Evolutionary conservation across 805 yeast species (phyloP).

Genomic region (Wickerhamiella parazyma): DNA sequence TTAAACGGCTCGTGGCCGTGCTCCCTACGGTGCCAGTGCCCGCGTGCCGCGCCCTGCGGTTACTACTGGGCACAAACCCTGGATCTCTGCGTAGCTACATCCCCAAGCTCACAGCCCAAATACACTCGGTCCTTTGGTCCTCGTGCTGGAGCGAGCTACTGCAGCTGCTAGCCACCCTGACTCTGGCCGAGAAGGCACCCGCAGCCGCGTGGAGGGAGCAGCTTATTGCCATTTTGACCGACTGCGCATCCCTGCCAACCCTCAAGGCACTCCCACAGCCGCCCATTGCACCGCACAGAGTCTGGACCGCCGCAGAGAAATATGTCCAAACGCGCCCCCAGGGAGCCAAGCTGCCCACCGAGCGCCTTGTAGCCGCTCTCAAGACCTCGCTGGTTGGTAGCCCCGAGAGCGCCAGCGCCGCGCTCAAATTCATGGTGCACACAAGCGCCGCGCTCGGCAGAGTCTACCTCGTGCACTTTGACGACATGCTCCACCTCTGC

Average conservation of each 20-base stretch:
- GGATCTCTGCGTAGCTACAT: slow-evolving; percentile 17
- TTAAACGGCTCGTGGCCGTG: slow-evolving; percentile 26
- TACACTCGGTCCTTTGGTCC: neutral
- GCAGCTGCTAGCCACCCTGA: slow-evolving; percentile 11
- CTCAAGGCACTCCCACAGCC: slow-evolving; percentile 1
- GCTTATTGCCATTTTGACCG: slow-evolving; percentile 1
- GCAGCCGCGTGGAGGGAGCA: slow-evolving; percentile 13
- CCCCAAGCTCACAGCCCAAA: slow-evolving; percentile 10
- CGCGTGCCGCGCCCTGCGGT: slow-evolving; percentile 5
- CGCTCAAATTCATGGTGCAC: slow-evolving; percentile 10
- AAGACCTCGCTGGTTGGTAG: neutral
- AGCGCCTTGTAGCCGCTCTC: slow-evolving; percentile 1
- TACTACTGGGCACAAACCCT: slow-evolving; percentile 14
- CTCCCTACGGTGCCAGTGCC: slow-evolving; percentile 9
- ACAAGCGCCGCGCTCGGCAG: slow-evolving; percentile 10
- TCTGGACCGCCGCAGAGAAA: slow-evolving; percentile 3
- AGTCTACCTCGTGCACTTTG: slow-evolving; percentile 14
- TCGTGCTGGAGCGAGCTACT: slow-evolving; percentile 6
- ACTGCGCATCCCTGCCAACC: neutral
- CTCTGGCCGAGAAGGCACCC: slow-evolving; percentile 15
- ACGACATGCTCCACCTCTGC: slow-evolving; percentile 11
- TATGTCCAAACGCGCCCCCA: neutral
- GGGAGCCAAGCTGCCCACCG: slow-evolving; percentile 13
- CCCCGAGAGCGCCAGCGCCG: slow-evolving; percentile 7
- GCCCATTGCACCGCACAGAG: neutral